phyloP scores from a whole-genome alignment of 202 grass and related monocot species.

The Digitaria exilis region DNA sequence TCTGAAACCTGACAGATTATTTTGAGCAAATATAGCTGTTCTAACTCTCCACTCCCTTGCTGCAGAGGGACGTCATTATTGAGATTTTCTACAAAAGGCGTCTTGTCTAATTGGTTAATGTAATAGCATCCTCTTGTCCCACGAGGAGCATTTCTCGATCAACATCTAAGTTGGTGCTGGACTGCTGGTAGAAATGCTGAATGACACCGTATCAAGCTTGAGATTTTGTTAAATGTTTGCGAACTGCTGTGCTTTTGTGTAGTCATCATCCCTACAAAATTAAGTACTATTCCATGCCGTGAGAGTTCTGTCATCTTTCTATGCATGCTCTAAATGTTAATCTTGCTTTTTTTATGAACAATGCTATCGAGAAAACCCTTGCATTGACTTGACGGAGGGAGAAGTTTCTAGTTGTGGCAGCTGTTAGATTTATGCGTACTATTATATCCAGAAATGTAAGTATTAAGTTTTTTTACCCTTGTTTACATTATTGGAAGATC shows the following conservation, averaged over 20 bases:
- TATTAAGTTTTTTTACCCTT: constrained; percentile 10
- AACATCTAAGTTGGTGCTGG: constrained; percentile 41
- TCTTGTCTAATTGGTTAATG: constrained; percentile 90
- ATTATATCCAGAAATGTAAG: constrained; percentile 95
- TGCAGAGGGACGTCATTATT: constrained; percentile 87
- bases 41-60: constrained; percentile 41
- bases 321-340: constrained; percentile 46
- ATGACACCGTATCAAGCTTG: constrained; percentile 58
- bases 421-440: constrained; percentile 97
- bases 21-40: constrained; percentile 32
- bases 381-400: constrained; percentile 78
- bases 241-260: constrained; percentile 97
- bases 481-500: constrained; percentile 26
- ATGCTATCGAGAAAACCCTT: constrained; percentile 92
- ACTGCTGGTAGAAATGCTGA: constrained; percentile 42
- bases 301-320: constrained; percentile 25
- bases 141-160: constrained; percentile 41
- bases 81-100: constrained; percentile 98
- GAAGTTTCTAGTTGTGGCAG: constrained; percentile 85
- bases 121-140: constrained; percentile 89
- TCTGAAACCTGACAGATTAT: constrained; percentile 3
- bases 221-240: constrained; percentile 93
- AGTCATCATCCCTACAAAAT: constrained; percentile 94
- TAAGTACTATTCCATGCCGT: constrained; percentile 61
- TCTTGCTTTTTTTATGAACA: constrained; percentile 88